Evolutionary conservation across 805 yeast genomes (phyloP).

Genomic region (Candida adriatica): DNA sequence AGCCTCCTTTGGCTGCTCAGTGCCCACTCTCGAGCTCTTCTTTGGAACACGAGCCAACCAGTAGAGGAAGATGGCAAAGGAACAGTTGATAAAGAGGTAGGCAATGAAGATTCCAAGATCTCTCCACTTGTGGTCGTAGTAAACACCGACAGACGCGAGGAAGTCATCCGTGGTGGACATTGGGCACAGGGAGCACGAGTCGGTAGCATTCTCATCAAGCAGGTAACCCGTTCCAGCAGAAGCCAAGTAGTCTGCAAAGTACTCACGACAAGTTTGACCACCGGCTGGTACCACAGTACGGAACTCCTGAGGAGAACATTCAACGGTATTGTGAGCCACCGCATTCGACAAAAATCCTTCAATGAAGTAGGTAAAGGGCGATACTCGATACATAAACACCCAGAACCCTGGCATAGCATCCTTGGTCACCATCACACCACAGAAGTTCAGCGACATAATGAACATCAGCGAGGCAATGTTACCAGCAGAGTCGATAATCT

Average conservation of each 20-base stretch:
- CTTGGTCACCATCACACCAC: conserved; percentile 67
- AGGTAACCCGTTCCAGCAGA: conserved; percentile 24
- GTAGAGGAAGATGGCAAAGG: conserved; percentile 40
- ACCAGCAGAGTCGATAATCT: conserved; percentile 57
- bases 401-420: conserved; percentile 64
- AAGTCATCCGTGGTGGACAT: conserved; percentile 50
- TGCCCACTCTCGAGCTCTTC: conserved; percentile 26
- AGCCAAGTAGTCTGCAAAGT: conserved; percentile 32
- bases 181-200: conserved; percentile 55
- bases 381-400: conserved; percentile 69
- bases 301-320: conserved; percentile 42
- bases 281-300: conserved; percentile 42
- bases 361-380: conserved; percentile 65
- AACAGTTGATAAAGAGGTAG: conserved; percentile 33
- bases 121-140: conserved; percentile 54
- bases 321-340: conserved; percentile 41
- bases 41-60: conserved; percentile 71
- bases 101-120: conserved; percentile 51
- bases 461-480: conserved; percentile 50
- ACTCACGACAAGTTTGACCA: conserved; percentile 54
- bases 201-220: conserved; percentile 28
- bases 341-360: conserved; percentile 48
- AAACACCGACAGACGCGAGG: conserved; percentile 37
- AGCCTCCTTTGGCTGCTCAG: conserved; percentile 8
- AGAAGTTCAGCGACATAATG: conserved; percentile 60